Percentiles rank a stretch among this genome's conserved stretches.
Conservation (phyloP, 2,329 filamentous ascomycete genomes). For the Fusarium sp. region DNA sequence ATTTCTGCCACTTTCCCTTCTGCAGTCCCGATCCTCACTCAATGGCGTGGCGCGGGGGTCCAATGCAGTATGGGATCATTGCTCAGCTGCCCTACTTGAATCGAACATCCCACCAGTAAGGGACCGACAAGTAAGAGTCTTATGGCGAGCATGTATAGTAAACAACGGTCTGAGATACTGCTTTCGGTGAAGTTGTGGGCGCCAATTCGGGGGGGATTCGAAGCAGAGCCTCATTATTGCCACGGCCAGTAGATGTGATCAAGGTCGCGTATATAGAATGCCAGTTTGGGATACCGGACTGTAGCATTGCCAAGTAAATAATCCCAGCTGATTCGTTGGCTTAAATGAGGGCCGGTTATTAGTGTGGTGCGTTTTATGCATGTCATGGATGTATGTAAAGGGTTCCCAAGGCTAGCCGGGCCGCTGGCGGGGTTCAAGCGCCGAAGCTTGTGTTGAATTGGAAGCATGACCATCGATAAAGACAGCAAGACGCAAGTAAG, state of each 20-base stretch:
- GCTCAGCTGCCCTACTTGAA: slow-evolving; percentile 17
- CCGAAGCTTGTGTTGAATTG: slow-evolving; percentile 22
- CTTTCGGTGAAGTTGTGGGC: slow-evolving; percentile 14
- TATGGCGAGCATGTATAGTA: slow-evolving; percentile 25
- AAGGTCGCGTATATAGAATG: slow-evolving; percentile 5
- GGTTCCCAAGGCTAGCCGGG: slow-evolving; percentile 32
- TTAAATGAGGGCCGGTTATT: slow-evolving; percentile 20
- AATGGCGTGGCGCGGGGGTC: slow-evolving; percentile 3
- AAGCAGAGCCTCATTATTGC: slow-evolving; percentile 38
- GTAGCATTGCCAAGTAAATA: slow-evolving; percentile 28
- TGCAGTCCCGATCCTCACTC: slow-evolving; percentile 22
- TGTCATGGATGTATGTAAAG: slow-evolving; percentile 20
- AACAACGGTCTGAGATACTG: slow-evolving; percentile 18
- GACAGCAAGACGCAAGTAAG: slow-evolving; percentile 33
- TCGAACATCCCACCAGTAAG: slow-evolving; percentile 35
- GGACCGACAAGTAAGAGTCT: slow-evolving; percentile 28
- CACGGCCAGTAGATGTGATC: slow-evolving; percentile 11
- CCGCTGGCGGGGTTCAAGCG: slow-evolving; percentile 40
- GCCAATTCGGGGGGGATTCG: slow-evolving; percentile 7
- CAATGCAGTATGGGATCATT: slow-evolving; percentile 16
- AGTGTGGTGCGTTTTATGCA: slow-evolving; percentile 35
- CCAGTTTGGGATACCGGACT: slow-evolving; percentile 21
- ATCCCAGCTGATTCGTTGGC: slow-evolving; percentile 27
- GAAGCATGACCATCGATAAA: slow-evolving; percentile 40
- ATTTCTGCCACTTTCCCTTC: slow-evolving; percentile 21